These are phyloP conservation scores for Amauroascus niger DNA, from an alignment of 2,329 filamentous ascomycete species.

Conservation along the genomic window DNA sequence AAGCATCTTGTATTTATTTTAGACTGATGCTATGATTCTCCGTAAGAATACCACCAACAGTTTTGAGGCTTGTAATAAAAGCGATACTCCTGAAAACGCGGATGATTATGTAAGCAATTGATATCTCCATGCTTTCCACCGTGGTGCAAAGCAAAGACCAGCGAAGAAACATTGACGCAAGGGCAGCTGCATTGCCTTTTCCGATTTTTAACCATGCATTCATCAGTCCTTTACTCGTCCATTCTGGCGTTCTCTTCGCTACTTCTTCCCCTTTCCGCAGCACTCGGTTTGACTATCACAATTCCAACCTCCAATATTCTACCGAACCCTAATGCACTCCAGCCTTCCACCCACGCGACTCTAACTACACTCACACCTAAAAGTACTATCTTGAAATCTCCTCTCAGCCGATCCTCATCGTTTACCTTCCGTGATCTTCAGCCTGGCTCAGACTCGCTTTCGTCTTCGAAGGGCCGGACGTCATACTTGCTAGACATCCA, in stretches of 20 bases:
- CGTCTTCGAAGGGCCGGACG: constrained; percentile 35
- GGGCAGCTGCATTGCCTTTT: no score
- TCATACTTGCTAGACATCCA: constrained; percentile 78
- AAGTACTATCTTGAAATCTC: constrained; percentile 47
- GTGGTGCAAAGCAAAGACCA: no score
- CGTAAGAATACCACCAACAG: not conserved
- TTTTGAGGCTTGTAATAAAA: no score
- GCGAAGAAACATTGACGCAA: no score
- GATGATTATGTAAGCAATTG: not conserved
- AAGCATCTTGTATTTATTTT: not conserved
- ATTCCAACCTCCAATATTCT: constrained; percentile 37
- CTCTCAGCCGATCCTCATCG: constrained; percentile 57
- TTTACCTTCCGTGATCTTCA: constrained; percentile 60
- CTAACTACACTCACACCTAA: constrained; percentile 39
- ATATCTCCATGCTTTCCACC: no score
- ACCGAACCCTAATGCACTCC: constrained; percentile 35
- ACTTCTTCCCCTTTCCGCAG: constrained; percentile 17
- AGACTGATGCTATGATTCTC: not conserved
- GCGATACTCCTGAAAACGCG: no score
- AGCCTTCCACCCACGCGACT: constrained; percentile 44
- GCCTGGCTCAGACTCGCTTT: not conserved
- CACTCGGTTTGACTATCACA: constrained; percentile 29
- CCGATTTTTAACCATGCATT: no score
- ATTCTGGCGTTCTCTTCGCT: constrained; percentile 19
- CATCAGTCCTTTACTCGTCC: not conserved